These are phyloP conservation scores for Trichoderma sp. DNA, from an alignment of 2,329 filamentous ascomycete genomes.

Conservation along the genomic window DNA sequence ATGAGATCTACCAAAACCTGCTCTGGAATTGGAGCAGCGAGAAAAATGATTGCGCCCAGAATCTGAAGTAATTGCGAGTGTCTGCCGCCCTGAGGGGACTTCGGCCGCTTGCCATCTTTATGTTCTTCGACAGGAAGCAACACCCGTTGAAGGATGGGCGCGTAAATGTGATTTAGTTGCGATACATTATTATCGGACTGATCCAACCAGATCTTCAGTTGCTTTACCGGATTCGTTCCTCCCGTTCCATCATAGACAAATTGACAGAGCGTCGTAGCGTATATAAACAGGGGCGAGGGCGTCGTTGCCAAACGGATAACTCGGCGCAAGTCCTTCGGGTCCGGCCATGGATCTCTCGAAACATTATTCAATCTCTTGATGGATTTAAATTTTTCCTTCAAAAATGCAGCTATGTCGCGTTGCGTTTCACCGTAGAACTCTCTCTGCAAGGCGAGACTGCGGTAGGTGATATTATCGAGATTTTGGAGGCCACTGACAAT, in stretches of 20 bases:
- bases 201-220: background rate
- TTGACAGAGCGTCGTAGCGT: background rate
- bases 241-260: background rate
- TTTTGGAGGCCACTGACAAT: background rate
- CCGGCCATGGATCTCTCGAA: background rate
- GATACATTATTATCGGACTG: too few relatives aligned
- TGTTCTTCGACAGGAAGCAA: too few relatives aligned
- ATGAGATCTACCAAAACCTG: too few relatives aligned
- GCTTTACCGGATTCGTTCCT: rapidly evolving
- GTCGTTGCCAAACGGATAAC: background rate
- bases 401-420: background rate
- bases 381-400: background rate
- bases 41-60: too few relatives aligned
- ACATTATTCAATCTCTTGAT: background rate
- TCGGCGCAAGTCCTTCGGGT: background rate
- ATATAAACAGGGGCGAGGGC: background rate
- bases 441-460: background rate
- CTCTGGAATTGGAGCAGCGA: too few relatives aligned
- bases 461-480: background rate
- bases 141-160: too few relatives aligned
- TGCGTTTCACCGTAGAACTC: background rate
- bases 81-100: too few relatives aligned
- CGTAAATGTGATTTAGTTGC: too few relatives aligned
- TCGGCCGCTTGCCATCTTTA: too few relatives aligned
- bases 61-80: too few relatives aligned